Evolutionary conservation across 1,284 basidiomycete genomes (phyloP), one percentile per base, ranked within the genome.

Genomic region (Porphyrellus sp.): DNA sequence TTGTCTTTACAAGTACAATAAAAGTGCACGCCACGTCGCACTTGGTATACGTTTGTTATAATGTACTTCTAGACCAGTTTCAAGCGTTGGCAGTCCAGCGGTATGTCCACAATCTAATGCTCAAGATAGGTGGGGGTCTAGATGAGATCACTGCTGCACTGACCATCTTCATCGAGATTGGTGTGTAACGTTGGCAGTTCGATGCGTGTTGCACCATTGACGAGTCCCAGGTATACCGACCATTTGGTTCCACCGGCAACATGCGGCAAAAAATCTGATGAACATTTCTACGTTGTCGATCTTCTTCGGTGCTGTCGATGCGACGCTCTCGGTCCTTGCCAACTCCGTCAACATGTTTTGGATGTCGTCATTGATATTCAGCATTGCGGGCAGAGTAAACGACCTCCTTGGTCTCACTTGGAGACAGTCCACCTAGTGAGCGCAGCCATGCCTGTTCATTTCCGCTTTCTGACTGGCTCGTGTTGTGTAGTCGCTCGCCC

Each of bases 341-440:
- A 66, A 72, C 24, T 65, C 69, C 12, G 80, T 82, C 38, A 83
- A 83, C 59, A 72, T 71, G 2, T 79, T 84, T 56, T 83, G 81
- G 81, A 80, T 84, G 60, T 77, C 75, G 2, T 82, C 82, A 0
- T 60, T 83, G 49, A 71, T 85, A 2, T 78, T 85, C 62, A 82
- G 79, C 46, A 81, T 84, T 30, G 80, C 79, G 3, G 75, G 77
- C 16, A 79, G 81, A 2, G 77, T 85, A 31, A 83, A 84, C 53
- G 79, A 79, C 51, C 65, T 83, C 8, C 68, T 83, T 0, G 80
- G 78, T 23, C 63, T 83, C 23, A 77, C 78, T 2, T 82, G 80
- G 80, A 82, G 79, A 56, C 77, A 81, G 54, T 79, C 81, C 5
- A 78, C 78, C 67, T 83, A 81, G 82, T 82, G 63, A 48, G 62